These are phyloP conservation scores for Chalciporus sphaerocephalus DNA, from an alignment of 768 basidiomycete genomes.

Conservation along the genomic window DNA sequence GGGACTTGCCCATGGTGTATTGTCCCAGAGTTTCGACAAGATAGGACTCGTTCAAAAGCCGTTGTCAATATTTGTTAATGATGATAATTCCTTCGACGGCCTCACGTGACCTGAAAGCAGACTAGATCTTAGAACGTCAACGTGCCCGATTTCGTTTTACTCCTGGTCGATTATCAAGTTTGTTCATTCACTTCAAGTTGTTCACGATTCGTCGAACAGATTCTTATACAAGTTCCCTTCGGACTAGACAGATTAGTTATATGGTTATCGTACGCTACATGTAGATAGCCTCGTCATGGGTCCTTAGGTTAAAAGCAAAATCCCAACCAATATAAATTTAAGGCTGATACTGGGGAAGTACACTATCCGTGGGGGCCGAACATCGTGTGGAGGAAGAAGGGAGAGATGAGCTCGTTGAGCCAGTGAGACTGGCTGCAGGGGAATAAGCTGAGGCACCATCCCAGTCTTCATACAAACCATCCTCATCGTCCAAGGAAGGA, in stretches of 20 bases:
- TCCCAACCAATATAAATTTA: constrained; percentile 11
- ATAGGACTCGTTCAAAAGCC: not conserved
- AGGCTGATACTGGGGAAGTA: constrained; percentile 29
- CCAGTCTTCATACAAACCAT: constrained; percentile 23
- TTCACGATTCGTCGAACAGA: too few species aligned
- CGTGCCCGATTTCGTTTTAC: too few species aligned
- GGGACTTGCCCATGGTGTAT: constrained; percentile 79
- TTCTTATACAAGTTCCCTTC: too few species aligned
- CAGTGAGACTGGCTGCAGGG: not conserved
- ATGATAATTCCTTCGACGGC: too few species aligned
- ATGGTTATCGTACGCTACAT: constrained; percentile 21
- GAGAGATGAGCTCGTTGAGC: not conserved
- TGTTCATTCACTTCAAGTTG: too few species aligned
- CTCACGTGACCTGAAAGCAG: constrained; percentile 9
- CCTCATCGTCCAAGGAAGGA: constrained; percentile 30
- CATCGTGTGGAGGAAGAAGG: not conserved
- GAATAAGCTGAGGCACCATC: constrained; percentile 7
- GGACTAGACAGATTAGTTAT: constrained; percentile 22
- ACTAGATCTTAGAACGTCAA: constrained; percentile 4
- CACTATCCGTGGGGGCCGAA: constrained; percentile 11
- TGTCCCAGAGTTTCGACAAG: not conserved
- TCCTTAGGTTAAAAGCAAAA: not conserved
- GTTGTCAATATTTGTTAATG: too few species aligned
- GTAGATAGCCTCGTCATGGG: constrained; percentile 12
- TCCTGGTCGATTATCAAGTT: too few species aligned